phyloP scores from a whole-genome alignment of 805 yeast genomes.

The Wickerhamomyces kurtzmanii region DNA sequence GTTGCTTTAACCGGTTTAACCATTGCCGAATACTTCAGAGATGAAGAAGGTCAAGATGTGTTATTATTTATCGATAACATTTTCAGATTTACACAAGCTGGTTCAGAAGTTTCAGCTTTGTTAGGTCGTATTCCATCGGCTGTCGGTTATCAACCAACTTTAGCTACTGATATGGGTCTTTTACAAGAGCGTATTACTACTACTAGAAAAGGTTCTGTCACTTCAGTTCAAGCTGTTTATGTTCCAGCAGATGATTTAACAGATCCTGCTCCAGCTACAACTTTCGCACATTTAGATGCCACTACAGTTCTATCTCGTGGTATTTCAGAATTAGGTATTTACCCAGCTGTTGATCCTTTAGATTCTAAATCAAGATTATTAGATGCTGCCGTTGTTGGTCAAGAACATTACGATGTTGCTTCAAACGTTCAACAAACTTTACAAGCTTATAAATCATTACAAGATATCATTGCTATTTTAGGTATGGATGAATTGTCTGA shows the following conservation, averaged over 20 bases:
- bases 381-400: constrained; percentile 95
- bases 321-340: constrained; percentile 99
- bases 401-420: constrained; percentile 97
- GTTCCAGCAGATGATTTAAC: constrained; percentile 99
- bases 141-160: constrained; percentile 99
- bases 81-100: constrained; percentile 99
- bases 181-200: constrained; percentile 99
- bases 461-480: constrained; percentile 99
- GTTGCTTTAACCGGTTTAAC: constrained; percentile 99
- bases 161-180: constrained; percentile 99
- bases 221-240: constrained; percentile 99
- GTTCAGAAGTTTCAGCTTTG: constrained; percentile 99
- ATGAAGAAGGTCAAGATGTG: constrained; percentile 99
- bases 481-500: constrained; percentile 99
- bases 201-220: constrained; percentile 99
- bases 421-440: constrained; percentile 93
- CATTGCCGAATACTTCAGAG: constrained; percentile 99
- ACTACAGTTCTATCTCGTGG: constrained; percentile 99
- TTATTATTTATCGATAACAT: constrained; percentile 98
- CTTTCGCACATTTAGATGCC: constrained; percentile 99
- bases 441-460: constrained; percentile 99
- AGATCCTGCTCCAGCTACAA: constrained; percentile 99
- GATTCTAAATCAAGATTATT: constrained; percentile 98
- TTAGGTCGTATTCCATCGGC: constrained; percentile 99
- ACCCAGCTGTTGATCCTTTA: constrained; percentile 99